Evolutionary conservation across 1,284 basidiomycete species (phyloP), one percentile per base, ranked within the genome.

Genomic region (Sanghuangporus baumii): DNA sequence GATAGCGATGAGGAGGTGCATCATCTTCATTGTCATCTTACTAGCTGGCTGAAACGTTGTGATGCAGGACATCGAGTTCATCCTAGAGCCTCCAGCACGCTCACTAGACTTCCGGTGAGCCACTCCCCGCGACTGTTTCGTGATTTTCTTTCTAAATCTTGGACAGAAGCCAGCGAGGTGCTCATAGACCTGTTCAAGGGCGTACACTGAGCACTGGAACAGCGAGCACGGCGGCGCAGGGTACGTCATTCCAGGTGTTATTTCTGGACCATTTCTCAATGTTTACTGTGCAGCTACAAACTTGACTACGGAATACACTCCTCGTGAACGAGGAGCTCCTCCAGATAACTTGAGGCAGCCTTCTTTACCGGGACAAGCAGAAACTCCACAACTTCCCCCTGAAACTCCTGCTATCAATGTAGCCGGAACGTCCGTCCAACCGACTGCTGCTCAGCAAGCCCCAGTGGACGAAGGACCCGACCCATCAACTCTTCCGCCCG

Each of bases 301-400:
- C 43, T 41, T 94, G 60, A 93, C 93, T 18, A 95, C 94, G 8
- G 94, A 96, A 75, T 96, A 96, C 74, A 94, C 89, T 0, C 92
- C 91, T 7, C 85, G 88, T n/a, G 83, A 91, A 64, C 81, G 93
- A 51, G 87, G 86, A 7, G 81, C 76, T 57, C 43, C 72, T 8
- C 36, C 68, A 20, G 65, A 69, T 2, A 60, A 69, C 55, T 55
- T 69, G 63, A 63, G 71, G 67, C 51, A 71, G 70, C 14, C 70
- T 62, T 59, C 76, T 61, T 60, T 75, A 60, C 66, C 69, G 58
- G 60, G 74, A n/a, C 61, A 52, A 55, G 56, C 48, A 16, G 67
- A 70, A 38, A 64, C 71, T 38, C 57, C 59, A 41, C 67, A 71
- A 47, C 34, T 67, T 55, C 63, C 69, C 65, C 65, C 61, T 61